Percentiles rank a stretch among this genome's conserved stretches.
Conservation (phyloP, 495 filamentous ascomycete genomes). For the Podospora sp. region DNA sequence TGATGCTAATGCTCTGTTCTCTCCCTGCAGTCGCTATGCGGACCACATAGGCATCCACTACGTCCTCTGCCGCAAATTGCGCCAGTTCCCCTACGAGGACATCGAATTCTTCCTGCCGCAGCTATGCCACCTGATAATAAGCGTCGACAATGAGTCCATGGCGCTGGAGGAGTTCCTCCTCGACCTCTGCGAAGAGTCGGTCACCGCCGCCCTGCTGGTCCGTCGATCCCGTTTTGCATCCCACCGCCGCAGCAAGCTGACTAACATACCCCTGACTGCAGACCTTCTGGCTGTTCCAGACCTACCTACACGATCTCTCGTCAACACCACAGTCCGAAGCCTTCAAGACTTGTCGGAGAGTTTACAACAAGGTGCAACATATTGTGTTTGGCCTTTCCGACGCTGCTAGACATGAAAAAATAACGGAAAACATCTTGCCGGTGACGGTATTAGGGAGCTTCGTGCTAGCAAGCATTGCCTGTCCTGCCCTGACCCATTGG, state of each 20-base stretch:
- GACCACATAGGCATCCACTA: conserved; percentile 81
- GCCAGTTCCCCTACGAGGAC: conserved; percentile 78
- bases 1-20: neutral
- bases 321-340: conserved; percentile 66
- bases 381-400: conserved; percentile 73
- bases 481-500: conserved; percentile 57
- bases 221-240: conserved; percentile 26
- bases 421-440: conserved; percentile 73
- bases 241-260: neutral
- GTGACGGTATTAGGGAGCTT: conserved; percentile 73
- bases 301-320: conserved; percentile 74
- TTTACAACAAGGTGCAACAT: conserved; percentile 80
- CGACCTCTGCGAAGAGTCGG: conserved; percentile 77
- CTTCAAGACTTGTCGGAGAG: conserved; percentile 71
- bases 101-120: conserved; percentile 84
- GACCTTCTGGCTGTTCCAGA: conserved; percentile 85
- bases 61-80: conserved; percentile 76
- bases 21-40: conserved; percentile 66
- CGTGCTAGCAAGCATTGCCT: conserved; percentile 63
- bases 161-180: conserved; percentile 79
- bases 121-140: conserved; percentile 77
- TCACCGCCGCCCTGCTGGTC: conserved; percentile 74
- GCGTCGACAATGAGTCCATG: conserved; percentile 82
- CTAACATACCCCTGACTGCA: conserved; percentile 36
- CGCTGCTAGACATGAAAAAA: conserved; percentile 62